phyloP scores from a whole-genome alignment of 371 early-diverging fungal species.

The Parasitella parasitica region DNA sequence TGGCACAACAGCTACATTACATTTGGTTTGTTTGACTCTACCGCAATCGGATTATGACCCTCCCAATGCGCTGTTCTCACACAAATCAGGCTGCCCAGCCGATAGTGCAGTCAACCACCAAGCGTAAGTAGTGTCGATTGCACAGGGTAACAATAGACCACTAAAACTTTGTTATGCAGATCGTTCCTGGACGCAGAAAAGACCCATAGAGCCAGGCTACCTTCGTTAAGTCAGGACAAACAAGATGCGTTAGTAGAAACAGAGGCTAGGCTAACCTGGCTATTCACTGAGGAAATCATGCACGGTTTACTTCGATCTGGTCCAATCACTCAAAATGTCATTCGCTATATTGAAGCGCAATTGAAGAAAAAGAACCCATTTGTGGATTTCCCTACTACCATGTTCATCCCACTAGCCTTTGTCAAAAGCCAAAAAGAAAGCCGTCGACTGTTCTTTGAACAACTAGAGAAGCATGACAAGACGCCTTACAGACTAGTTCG shows the following conservation, averaged over 20 bases:
- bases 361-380: constrained; percentile 65
- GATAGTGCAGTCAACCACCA: constrained; percentile 28
- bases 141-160: background rate
- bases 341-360: constrained; percentile 63
- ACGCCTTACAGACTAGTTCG: constrained; percentile 54
- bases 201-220: constrained; percentile 36
- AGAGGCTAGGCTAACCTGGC: constrained; percentile 58
- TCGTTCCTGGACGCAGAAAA: constrained; percentile 34
- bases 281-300: constrained; percentile 78
- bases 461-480: constrained; percentile 50
- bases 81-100: constrained; percentile 32
- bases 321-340: constrained; percentile 53
- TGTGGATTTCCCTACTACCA: constrained; percentile 66
- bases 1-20: constrained; percentile 68
- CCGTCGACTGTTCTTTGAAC: constrained; percentile 58
- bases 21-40: constrained; percentile 64
- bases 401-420: constrained; percentile 61
- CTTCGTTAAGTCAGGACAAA: constrained; percentile 53
- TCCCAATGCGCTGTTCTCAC: constrained; percentile 22
- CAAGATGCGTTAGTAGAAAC: constrained; percentile 63
- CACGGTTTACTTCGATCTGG: constrained; percentile 64
- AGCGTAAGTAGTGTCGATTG: constrained; percentile 19
- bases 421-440: constrained; percentile 53
- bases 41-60: constrained; percentile 51
- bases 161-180: background rate